Evolutionary conservation across 2,329 filamentous ascomycete species (phyloP), one percentile per base, ranked within the genome.

Genomic region (Colletotrichum higginsianum): DNA sequence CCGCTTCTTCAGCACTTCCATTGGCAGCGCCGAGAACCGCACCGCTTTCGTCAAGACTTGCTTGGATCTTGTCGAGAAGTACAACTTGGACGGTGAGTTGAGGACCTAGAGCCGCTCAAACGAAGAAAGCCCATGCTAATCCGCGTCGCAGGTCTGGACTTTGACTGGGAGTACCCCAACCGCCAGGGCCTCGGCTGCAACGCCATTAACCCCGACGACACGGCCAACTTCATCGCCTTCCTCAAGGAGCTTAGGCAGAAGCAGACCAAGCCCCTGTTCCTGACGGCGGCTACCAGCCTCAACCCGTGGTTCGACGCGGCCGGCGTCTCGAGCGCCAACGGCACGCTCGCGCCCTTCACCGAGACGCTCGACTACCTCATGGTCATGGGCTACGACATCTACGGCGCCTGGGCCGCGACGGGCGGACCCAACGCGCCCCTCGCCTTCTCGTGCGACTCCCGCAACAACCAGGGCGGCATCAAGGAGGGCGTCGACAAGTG

Each of bases 101-200:
- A 7, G 11, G 9, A 35, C 18, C 1, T 18, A n/a, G 5, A 21
- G 3, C 18, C n/a, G 40, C 23, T 11, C 47, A 2, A 1, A 47
- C 46, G 21, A 5, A 6, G 21, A 49, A 13, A 9, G 9, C 8
- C 2, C 1, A 3, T 7, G 35, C 53, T 56, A 13, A 56, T 18
- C 4, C 4, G 0, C 11, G 11, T 8, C 26, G 4, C n/a, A 56
- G 53, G 75, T 18, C 55, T 76, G 8, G 75, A 76, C 62, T 73
- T 75, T 12, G 75, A 76, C 61, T 75, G 55, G n/a, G 75, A 76
- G 42, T 76, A 76, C 61, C 74, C 74, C 30, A 69, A 69, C 69
- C 69, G 69, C 42, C 69, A 72, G 53, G 69, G 69, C 11, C 60
- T 72, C 11, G 69, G 69, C 60, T 72, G 69, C 69, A 72, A 72